Conservation (phyloP, 1,284 basidiomycete genomes). For the Lignosus rhinocerotis region DNA sequence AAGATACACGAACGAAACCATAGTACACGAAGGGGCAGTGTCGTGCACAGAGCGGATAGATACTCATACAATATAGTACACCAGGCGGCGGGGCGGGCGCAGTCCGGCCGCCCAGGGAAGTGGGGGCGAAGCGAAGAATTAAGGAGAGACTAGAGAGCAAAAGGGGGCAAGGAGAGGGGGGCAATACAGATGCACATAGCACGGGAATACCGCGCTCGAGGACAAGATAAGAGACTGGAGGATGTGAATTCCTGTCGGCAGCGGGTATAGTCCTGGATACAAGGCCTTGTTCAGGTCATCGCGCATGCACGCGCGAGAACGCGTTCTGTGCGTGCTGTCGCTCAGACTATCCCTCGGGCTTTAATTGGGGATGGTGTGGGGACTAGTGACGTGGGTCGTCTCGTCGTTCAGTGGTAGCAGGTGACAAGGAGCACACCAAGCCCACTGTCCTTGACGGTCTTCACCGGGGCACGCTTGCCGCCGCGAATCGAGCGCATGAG, state of each 20-base stretch:
- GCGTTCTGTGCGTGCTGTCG: not conserved
- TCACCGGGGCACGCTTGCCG: slow-evolving; percentile 39
- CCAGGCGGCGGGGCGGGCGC: not conserved
- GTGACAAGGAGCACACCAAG: slow-evolving; percentile 61
- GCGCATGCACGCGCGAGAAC: not conserved
- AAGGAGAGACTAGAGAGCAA: not conserved
- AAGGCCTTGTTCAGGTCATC: slow-evolving; percentile 2
- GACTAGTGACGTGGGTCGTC: not conserved
- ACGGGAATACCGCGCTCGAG: not conserved
- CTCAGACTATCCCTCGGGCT: slow-evolving; percentile 14
- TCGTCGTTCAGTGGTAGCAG: slow-evolving; percentile 23
- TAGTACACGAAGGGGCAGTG: slow-evolving; percentile 10
- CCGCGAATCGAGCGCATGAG: slow-evolving; percentile 59
- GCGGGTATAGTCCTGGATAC: slow-evolving; percentile 1
- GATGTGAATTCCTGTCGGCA: not conserved
- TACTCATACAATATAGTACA: slow-evolving; percentile 16
- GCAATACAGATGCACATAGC: not conserved
- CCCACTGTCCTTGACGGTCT: slow-evolving; percentile 65
- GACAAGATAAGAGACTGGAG: not conserved
- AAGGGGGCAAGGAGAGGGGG: not conserved
- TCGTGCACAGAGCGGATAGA: not conserved
- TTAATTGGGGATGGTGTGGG: not conserved
- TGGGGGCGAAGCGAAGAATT: not conserved
- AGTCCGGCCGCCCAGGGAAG: not conserved
- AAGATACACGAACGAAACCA: not conserved